These are phyloP conservation scores for Cladosporium sp. DNA, from an alignment of 2,329 filamentous ascomycete genomes.

Conservation along the genomic window DNA sequence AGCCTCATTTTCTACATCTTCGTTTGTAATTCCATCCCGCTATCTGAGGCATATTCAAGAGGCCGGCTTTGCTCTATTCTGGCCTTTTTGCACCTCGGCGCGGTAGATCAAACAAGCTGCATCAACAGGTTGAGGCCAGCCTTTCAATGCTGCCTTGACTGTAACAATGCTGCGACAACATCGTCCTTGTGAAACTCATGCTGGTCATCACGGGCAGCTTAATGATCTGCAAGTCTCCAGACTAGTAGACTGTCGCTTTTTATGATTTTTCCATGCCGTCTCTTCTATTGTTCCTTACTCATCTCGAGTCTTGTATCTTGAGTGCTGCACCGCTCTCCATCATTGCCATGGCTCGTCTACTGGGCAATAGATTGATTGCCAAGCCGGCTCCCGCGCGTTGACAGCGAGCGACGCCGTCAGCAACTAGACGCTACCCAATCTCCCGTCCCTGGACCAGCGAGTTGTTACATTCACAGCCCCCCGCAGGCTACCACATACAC, in stretches of 20 bases:
- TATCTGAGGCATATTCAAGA: slow-evolving; percentile 17
- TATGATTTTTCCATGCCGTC: too few species aligned
- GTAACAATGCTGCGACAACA: slow-evolving; percentile 29
- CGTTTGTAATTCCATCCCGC: slow-evolving; percentile 8
- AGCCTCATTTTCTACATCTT: not conserved
- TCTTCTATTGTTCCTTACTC: too few species aligned
- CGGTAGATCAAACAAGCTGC: slow-evolving; percentile 24
- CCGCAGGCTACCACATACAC: slow-evolving; percentile 7
- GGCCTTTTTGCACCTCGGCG: slow-evolving; percentile 22
- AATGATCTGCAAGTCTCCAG: not conserved
- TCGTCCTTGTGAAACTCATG: not conserved
- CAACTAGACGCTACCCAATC: slow-evolving; percentile 6
- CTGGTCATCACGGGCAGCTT: not conserved
- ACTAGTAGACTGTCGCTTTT: too few species aligned
- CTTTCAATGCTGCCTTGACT: slow-evolving; percentile 24
- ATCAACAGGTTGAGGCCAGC: slow-evolving; percentile 30
- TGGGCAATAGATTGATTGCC: not conserved
- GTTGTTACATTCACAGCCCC: not conserved
- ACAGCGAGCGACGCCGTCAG: not conserved
- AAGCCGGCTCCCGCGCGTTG: too few species aligned
- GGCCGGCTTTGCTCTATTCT: slow-evolving; percentile 18
- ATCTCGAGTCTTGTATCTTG: too few species aligned
- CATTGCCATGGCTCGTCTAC: not conserved
- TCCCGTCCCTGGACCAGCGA: slow-evolving; percentile 6
- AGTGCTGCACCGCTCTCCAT: too few species aligned